Evolutionary conservation across 768 basidiomycete genomes (phyloP), one percentile per base, ranked within the genome.

Genomic region (Zangia roseola): DNA sequence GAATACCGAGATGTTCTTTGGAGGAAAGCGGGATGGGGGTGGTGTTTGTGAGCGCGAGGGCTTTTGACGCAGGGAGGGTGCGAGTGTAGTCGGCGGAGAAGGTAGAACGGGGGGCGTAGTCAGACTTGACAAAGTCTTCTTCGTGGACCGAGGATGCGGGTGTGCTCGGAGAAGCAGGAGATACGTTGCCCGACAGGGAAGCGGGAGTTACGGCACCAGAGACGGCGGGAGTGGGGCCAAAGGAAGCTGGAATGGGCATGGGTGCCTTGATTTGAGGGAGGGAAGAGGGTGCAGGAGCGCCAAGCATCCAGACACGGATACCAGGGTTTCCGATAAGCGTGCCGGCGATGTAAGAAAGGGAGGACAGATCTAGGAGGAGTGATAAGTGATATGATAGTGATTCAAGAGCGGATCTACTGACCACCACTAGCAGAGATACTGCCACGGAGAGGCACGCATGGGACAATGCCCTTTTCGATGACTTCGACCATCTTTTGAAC

Each of bases 361-460:
- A 86, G 8, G 82, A 78, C n/a, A 90, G 72, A 67, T 90, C 88
- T 86, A 13, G 14, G 31, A 31, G 6, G 13, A 28, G 30, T 12
- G 31, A 3, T 2, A 16, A 10, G 30, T 9, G 56, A 46, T 55
- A 41, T 21, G 38, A 54, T n/a, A 25, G 10, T 33, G 30, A 23
- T 20, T 23, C 31, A 17, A 25, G 1, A 1, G 9, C n/a, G n/a
- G 23, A 13, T 13, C 12, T 37, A 58, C 71, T 38, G 53, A 86
- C 88, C 86, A 69, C 91, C 91, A 35, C 84, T 88, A 8, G 91
- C 84, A 24, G 86, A 89, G 50, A 94, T 86, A 50, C 84, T 89
- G 30, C 89, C 88, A 8, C 91, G 82, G 6, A 94, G 73, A 16
- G 91, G 91, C 16, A 94, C 86, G 14, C 92, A 67, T 0, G 88